A percentile compares a stretch with the other conserved stretches of the same genome.
Evolutionary conservation across 768 basidiomycete species (phyloP).

Genomic region (Tylopilus felleus): DNA sequence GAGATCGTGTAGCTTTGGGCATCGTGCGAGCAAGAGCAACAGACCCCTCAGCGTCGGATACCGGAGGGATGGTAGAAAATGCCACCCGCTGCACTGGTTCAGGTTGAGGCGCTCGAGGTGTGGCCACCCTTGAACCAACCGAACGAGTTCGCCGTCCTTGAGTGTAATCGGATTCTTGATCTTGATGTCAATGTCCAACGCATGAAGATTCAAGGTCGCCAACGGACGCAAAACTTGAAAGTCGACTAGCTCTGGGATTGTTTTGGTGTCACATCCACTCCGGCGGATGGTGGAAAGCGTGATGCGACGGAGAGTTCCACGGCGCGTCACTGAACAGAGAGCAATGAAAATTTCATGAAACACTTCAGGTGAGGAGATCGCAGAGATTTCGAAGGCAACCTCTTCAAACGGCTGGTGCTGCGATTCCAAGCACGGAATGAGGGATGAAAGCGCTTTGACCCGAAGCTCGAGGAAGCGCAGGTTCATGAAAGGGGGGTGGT

Average conservation of each 20-base stretch:
- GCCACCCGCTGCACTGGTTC: background rate
- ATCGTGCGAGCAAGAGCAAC: conserved; percentile 1
- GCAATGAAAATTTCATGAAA: conserved; percentile 3
- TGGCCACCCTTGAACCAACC: background rate
- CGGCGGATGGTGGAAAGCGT: background rate
- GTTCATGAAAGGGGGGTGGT: conserved; percentile 3
- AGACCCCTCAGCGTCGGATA: conserved; percentile 6
- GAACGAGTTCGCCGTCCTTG: background rate
- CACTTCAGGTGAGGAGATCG: background rate
- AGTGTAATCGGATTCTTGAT: background rate
- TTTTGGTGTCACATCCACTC: no score
- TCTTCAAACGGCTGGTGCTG: conserved; percentile 7
- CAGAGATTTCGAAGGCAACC: background rate
- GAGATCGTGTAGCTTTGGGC: background rate
- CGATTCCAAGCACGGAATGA: conserved; percentile 5
- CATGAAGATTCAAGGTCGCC: background rate
- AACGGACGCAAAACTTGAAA: background rate
- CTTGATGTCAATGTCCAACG: background rate
- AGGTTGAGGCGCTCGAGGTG: background rate
- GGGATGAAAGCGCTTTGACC: conserved; percentile 4
- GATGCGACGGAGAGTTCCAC: conserved; percentile 1
- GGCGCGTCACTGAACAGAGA: background rate
- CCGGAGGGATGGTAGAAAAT: background rate
- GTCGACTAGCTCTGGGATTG: background rate
- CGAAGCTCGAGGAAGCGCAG: conserved; percentile 3